phyloP scores from a whole-genome alignment of 2,329 filamentous ascomycete genomes.

The Dactylella cylindrospora region DNA sequence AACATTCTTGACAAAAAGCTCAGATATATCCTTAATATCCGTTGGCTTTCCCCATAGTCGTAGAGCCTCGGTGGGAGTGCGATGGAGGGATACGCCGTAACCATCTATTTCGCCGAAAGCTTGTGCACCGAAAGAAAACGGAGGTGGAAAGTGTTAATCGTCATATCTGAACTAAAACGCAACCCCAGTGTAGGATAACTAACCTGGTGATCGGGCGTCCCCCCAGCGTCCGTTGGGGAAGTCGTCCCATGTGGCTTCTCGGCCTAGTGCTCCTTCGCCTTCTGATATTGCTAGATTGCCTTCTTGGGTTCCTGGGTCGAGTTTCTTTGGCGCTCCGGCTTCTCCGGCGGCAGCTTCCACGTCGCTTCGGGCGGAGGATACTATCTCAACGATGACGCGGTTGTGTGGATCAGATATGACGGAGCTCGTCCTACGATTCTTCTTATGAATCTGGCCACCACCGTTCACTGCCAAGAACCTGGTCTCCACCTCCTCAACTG shows the following conservation, averaged over 20 bases:
- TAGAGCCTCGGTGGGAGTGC: conserved; percentile 79
- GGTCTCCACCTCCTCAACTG: conserved; percentile 53
- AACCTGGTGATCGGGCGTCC: conserved; percentile 75
- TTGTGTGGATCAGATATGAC: conserved; percentile 84
- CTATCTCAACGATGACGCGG: conserved; percentile 74
- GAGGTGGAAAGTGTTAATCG: too few relatives aligned
- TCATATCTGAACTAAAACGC: too few relatives aligned
- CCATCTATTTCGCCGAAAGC: conserved; percentile 96
- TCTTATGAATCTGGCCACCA: conserved; percentile 5
- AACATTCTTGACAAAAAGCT: conserved; percentile 78
- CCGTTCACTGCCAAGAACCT: conserved; percentile 17
- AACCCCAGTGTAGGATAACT: conserved; percentile 39
- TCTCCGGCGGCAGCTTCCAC: conserved; percentile 72
- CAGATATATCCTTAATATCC: conserved; percentile 69
- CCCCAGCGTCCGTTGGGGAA: conserved; percentile 96
- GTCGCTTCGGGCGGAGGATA: conserved; percentile 45
- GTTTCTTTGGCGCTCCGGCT: conserved; percentile 72
- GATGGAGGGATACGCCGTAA: conserved; percentile 94
- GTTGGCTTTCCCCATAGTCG: conserved; percentile 81
- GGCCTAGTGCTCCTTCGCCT: conserved; percentile 81
- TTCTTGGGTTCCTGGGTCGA: conserved; percentile 68
- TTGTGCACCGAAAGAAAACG: too few relatives aligned
- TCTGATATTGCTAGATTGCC: conserved; percentile 88
- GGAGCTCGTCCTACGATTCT: conserved; percentile 68
- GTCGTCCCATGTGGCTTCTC: conserved; percentile 98